Conservation (phyloP, 2,329 filamentous ascomycete genomes). For the Fusarium sp. region DNA sequence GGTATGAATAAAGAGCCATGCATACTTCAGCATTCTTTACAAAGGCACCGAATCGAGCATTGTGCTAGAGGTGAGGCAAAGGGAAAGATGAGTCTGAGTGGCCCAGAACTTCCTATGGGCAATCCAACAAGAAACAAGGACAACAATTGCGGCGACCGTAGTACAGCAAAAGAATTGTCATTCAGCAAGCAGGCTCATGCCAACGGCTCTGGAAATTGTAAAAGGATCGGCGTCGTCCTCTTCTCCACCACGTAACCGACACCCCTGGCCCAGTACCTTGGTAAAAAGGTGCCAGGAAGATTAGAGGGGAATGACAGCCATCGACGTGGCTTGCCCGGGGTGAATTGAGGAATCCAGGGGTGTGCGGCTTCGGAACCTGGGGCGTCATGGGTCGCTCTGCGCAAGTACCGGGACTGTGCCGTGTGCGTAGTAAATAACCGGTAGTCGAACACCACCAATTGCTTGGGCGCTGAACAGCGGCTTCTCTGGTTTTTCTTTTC, state of each 20-base stretch:
- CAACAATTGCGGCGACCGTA: slow-evolving; percentile 11
- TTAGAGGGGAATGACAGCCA: slow-evolving; percentile 44
- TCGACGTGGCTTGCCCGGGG: slow-evolving; percentile 48
- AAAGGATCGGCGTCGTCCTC: slow-evolving; percentile 45
- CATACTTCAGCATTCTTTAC: slow-evolving; percentile 17
- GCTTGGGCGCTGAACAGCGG: slow-evolving; percentile 38
- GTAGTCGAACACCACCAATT: slow-evolving; percentile 30
- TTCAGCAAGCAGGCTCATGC: slow-evolving; percentile 33
- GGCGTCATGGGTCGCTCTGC: slow-evolving; percentile 36
- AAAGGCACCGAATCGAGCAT: slow-evolving; percentile 2
- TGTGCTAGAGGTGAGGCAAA: slow-evolving; percentile 35
- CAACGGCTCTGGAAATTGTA: slow-evolving; percentile 44
- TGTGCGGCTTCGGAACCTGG: slow-evolving; percentile 37
- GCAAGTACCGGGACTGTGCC: slow-evolving; percentile 39
- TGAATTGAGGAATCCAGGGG: slow-evolving; percentile 29
- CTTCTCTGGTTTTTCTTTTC: slow-evolving; percentile 18
- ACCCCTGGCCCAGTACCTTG: slow-evolving; percentile 47
- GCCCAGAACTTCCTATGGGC: slow-evolving; percentile 38
- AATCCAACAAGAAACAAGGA: slow-evolving; percentile 20
- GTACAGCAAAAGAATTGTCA: slow-evolving; percentile 19
- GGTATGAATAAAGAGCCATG: slow-evolving; percentile 11
- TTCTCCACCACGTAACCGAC: slow-evolving; percentile 38
- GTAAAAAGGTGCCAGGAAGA: slow-evolving; percentile 46
- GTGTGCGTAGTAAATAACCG: slow-evolving; percentile 41
- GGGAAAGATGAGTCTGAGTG: slow-evolving; percentile 36